phyloP scores from a whole-genome alignment of 2,329 filamentous ascomycete genomes.

The Cladosporium sp. region DNA sequence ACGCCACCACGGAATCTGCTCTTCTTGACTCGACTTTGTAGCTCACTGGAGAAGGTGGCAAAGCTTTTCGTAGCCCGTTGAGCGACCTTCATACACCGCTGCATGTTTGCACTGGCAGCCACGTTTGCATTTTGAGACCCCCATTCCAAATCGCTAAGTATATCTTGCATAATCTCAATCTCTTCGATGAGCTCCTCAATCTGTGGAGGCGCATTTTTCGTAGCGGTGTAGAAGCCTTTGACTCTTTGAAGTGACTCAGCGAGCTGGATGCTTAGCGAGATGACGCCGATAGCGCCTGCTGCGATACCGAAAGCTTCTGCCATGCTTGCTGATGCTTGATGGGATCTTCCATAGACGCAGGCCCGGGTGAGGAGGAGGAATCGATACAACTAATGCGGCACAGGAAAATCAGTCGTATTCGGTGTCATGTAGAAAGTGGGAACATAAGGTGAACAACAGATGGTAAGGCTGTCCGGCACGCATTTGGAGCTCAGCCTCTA shows the following conservation, averaged over 20 bases:
- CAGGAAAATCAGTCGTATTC: neutral
- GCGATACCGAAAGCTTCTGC: conserved; percentile 2
- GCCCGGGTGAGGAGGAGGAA: no score
- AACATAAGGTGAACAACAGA: neutral
- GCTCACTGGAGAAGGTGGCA: neutral
- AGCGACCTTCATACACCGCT: neutral
- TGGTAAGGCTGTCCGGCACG: neutral
- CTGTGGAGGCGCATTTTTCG: neutral
- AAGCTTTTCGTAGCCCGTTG: neutral
- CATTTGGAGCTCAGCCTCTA: neutral
- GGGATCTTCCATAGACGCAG: no score
- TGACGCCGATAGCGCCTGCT: neutral
- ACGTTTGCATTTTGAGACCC: neutral
- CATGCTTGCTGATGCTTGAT: neutral
- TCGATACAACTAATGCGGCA: no score
- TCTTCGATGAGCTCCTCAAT: conserved; percentile 5
- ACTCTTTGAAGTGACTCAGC: neutral
- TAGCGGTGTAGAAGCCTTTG: neutral
- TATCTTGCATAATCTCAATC: neutral
- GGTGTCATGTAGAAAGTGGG: neutral
- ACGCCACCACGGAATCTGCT: neutral
- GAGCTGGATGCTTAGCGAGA: neutral
- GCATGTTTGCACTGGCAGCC: neutral
- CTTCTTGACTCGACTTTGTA: neutral
- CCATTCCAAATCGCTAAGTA: neutral